Evolutionary conservation across 441 rosid species (phyloP).

Genomic region (Hura crepitans): DNA sequence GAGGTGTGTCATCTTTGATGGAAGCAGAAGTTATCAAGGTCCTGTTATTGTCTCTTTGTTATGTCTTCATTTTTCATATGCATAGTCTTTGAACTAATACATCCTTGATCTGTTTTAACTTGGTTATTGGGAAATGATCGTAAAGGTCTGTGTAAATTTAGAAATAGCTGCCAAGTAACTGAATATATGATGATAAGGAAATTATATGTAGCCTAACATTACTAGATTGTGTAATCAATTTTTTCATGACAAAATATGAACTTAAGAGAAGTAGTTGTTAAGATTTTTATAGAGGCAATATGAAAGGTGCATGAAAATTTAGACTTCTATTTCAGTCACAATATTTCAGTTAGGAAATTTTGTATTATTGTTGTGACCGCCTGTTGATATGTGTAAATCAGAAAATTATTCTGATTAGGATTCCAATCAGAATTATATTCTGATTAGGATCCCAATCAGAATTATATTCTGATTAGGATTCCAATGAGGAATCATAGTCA

Average conservation of each 20-base stretch:
- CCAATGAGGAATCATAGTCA: no score
- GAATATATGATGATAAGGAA: neutral
- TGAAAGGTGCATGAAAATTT: neutral
- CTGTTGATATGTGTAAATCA: no score
- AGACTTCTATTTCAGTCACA: neutral
- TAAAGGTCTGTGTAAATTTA: neutral
- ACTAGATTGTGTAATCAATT: neutral
- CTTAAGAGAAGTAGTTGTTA: neutral
- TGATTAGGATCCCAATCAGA: no score
- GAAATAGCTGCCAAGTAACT: neutral
- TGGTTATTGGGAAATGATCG: neutral
- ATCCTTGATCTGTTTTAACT: neutral
- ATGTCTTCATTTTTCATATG: slow-evolving; percentile 2
- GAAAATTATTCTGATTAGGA: no score
- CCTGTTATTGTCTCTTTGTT: slow-evolving; percentile 2
- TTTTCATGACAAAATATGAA: neutral
- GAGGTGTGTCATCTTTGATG: slow-evolving; percentile 81
- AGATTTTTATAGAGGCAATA: neutral
- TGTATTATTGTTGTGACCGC: neutral
- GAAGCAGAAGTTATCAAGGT: slow-evolving; percentile 97
- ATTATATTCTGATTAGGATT: no score
- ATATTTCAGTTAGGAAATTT: neutral
- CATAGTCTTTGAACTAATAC: neutral
- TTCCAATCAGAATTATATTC: no score
- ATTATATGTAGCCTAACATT: neutral